Conservation (phyloP, 768 basidiomycete species). For the Collybiopsis luxurians region DNA sequence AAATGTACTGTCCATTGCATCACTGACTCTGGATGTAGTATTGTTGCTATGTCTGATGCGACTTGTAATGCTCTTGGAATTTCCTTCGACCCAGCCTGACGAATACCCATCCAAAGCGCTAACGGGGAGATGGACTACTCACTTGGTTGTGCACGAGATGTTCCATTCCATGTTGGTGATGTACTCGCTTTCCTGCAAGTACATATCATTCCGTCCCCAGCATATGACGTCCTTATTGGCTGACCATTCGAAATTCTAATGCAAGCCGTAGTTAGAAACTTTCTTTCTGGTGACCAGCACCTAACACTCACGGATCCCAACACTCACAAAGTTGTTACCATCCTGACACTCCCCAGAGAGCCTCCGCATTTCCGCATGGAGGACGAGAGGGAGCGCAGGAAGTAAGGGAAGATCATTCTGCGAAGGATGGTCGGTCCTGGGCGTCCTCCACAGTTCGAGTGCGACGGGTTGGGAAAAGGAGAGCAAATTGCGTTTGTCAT, state of each 20-base stretch:
- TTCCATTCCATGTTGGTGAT: constrained; percentile 6
- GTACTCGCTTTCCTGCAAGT: constrained; percentile 10
- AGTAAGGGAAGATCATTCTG: neutral
- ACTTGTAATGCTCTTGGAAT: neutral
- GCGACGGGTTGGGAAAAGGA: constrained; percentile 8
- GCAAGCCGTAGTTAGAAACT: neutral
- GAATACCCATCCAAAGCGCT: neutral
- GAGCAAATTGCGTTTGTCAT: constrained; percentile 8
- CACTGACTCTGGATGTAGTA: neutral
- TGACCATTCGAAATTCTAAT: constrained; percentile 11
- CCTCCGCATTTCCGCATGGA: neutral
- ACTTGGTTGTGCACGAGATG: constrained; percentile 10
- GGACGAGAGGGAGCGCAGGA: neutral
- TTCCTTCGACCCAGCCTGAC: neutral
- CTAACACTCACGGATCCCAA: constrained; percentile 4
- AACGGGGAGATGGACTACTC: neutral
- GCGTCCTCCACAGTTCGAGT: neutral
- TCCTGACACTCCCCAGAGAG: too few species aligned
- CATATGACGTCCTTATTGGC: constrained; percentile 12
- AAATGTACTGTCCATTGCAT: neutral
- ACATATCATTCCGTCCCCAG: constrained; percentile 9
- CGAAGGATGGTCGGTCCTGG: neutral
- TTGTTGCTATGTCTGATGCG: neutral
- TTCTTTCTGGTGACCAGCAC: neutral
- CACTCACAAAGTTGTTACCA: neutral